These are phyloP conservation scores for Jackrogersella multiformis DNA, from an alignment of 495 filamentous ascomycete genomes.

Conservation along the genomic window DNA sequence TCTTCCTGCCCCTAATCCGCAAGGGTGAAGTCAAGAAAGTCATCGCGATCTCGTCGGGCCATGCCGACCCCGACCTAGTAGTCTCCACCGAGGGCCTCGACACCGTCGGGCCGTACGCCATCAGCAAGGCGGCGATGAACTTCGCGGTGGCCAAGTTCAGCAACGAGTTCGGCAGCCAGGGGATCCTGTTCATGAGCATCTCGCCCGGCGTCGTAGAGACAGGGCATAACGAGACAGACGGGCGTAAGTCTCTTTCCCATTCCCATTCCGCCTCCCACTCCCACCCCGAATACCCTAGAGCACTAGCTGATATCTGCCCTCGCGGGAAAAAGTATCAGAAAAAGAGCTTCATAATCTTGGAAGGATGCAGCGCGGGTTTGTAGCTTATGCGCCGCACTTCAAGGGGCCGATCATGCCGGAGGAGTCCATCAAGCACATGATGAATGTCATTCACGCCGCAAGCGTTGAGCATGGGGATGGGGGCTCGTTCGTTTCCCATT, in stretches of 20 bases:
- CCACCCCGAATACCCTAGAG: background rate
- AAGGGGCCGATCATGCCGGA: slow-evolving; percentile 56
- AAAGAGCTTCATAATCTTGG: slow-evolving; percentile 48
- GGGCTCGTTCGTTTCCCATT: slow-evolving; percentile 64
- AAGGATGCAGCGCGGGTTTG: slow-evolving; percentile 50
- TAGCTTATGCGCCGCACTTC: slow-evolving; percentile 59
- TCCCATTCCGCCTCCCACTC: background rate
- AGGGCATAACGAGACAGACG: slow-evolving; percentile 15
- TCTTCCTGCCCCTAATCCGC: slow-evolving; percentile 63
- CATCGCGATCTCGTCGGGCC: slow-evolving; percentile 60
- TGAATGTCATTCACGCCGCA: slow-evolving; percentile 53
- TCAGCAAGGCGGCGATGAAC: slow-evolving; percentile 57
- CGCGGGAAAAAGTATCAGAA: slow-evolving; percentile 46
- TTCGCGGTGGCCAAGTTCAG: slow-evolving; percentile 56
- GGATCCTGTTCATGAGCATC: slow-evolving; percentile 60
- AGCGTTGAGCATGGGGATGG: slow-evolving; percentile 60
- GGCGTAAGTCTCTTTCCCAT: slow-evolving; percentile 27
- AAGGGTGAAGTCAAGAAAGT: slow-evolving; percentile 64
- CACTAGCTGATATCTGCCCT: background rate
- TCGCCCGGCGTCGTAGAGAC: slow-evolving; percentile 60
- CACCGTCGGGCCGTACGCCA: slow-evolving; percentile 41
- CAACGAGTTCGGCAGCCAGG: slow-evolving; percentile 58
- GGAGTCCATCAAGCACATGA: slow-evolving; percentile 52
- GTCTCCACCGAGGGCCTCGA: slow-evolving; percentile 41
- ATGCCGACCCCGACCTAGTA: slow-evolving; percentile 51